Evolutionary conservation across 257 asterid species (phyloP), one percentile per base, ranked within the genome.

Genomic region (Solanum pimpinellifolium): DNA sequence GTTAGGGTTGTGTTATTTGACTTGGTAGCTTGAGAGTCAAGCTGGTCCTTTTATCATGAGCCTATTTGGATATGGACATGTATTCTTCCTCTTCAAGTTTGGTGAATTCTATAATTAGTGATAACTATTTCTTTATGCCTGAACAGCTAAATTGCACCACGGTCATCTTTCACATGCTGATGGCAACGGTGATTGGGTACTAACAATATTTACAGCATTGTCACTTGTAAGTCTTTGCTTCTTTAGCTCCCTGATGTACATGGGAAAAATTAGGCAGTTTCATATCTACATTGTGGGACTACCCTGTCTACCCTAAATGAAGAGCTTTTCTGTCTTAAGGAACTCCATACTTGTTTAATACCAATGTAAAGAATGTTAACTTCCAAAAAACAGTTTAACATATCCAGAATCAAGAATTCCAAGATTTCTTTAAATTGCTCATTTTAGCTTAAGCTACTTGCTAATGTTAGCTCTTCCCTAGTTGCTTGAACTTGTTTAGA

Each of bases 141-240:
- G 85, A 76, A 87, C 86, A 97, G 99, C 99, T 76, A 95, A 92
- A 91, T 88, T 95, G 93, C 98, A 97, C 88, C 99, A 93, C 83
- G 99, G 99, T 86, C 98, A 93, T 89, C 97, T 97, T 78, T 88
- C 98, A 10, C 93, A 97, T 87, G 99, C 98, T 88, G 99, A 97
- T 89, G 98, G 99, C 85, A 95, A 97, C 70, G 99, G 98, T 87
- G 99, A 97, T 88, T 97, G 99, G 99, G 99, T 95, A 89, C 91
- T 97, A 89, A 95, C 99, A 83, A 97, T 97, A 88, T 97, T 95
- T 90, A 90, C 95, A 85, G 98, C 99, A 52, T 88, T 97, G 89
- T 94, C 99, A 85, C 95, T 97, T 92, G 99, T 97, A 89, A 94
- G 96, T 89, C 85, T 39, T 76, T 72, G 14, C 66, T 75, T 29